phyloP scores from a whole-genome alignment of 768 basidiomycete genomes.

The Fistulinella prunicolor region DNA sequence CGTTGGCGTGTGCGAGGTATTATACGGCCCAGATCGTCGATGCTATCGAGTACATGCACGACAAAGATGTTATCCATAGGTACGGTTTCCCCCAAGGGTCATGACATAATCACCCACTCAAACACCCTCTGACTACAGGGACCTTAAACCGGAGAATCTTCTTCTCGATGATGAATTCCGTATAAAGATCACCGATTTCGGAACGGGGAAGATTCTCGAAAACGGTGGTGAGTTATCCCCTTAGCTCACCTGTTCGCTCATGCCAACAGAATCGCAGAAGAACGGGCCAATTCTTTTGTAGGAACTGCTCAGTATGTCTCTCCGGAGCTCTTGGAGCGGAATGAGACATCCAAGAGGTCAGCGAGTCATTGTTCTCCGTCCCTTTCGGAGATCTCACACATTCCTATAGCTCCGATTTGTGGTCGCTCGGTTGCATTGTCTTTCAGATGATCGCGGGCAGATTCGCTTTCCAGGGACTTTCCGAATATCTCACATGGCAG shows the following conservation, averaged over 20 bases:
- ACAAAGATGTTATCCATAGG: slow-evolving; percentile 87
- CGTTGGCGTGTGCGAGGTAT: slow-evolving; percentile 68
- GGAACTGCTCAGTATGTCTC: slow-evolving; percentile 90
- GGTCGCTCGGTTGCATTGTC: slow-evolving; percentile 93
- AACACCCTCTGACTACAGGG: slow-evolving; percentile 36
- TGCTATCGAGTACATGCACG: slow-evolving; percentile 88
- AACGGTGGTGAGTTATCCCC: slow-evolving; percentile 43
- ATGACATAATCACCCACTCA: slow-evolving; percentile 12
- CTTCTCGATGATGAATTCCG: slow-evolving; percentile 84
- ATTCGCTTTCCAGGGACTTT: slow-evolving; percentile 87
- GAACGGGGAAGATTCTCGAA: slow-evolving; percentile 79
- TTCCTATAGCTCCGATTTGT: slow-evolving; percentile 75
- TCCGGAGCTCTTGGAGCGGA: slow-evolving; percentile 75
- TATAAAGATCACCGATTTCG: slow-evolving; percentile 96
- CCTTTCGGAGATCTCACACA: not conserved
- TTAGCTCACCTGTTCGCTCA: slow-evolving; percentile 1
- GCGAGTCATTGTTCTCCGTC: slow-evolving; percentile 5
- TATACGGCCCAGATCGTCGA: slow-evolving; percentile 91
- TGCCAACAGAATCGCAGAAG: slow-evolving; percentile 34
- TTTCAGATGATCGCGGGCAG: slow-evolving; percentile 91
- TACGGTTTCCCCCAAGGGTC: slow-evolving; percentile 22
- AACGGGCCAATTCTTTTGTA: slow-evolving; percentile 71
- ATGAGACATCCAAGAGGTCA: slow-evolving; percentile 76
- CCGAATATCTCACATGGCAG: slow-evolving; percentile 93
- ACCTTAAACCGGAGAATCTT: slow-evolving; percentile 85